phyloP scores from a whole-genome alignment of 176 grass and related monocot genomes.

The Triticum timopheevii region DNA sequence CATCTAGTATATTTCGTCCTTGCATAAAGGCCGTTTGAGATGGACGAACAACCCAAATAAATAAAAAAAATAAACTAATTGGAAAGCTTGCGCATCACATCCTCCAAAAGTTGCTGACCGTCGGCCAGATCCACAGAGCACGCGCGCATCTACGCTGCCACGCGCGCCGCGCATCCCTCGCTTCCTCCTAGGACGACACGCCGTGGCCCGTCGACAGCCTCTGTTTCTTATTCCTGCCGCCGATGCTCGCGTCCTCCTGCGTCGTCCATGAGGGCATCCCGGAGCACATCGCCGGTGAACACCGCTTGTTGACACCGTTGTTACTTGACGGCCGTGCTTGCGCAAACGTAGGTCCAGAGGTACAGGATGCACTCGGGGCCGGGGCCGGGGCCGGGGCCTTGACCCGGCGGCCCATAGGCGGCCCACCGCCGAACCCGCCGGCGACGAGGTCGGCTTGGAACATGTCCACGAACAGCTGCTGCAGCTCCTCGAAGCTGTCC shows the following conservation, averaged over 20 bases:
- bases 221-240: background rate
- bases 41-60: too few relatives aligned
- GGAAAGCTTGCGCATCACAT: too few relatives aligned
- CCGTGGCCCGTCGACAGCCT: background rate
- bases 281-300: slow-evolving; percentile 6
- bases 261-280: background rate
- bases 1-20: too few relatives aligned
- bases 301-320: slow-evolving; percentile 5
- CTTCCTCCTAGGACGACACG: background rate
- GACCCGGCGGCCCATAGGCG: background rate
- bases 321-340: background rate
- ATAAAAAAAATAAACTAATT: too few relatives aligned
- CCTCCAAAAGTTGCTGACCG: too few relatives aligned
- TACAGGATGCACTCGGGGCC: background rate
- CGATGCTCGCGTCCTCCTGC: background rate
- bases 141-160: too few relatives aligned
- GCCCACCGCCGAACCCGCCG: background rate
- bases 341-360: background rate
- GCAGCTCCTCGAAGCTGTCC: slow-evolving; percentile 76
- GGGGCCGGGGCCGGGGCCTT: background rate
- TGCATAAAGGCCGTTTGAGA: too few relatives aligned
- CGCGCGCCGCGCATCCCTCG: background rate
- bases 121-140: too few relatives aligned
- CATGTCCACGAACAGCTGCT: slow-evolving; percentile 78
- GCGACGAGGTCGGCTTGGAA: slow-evolving; percentile 55